Conservation (phyloP, 768 basidiomycete genomes). For the Boletales sp. region DNA sequence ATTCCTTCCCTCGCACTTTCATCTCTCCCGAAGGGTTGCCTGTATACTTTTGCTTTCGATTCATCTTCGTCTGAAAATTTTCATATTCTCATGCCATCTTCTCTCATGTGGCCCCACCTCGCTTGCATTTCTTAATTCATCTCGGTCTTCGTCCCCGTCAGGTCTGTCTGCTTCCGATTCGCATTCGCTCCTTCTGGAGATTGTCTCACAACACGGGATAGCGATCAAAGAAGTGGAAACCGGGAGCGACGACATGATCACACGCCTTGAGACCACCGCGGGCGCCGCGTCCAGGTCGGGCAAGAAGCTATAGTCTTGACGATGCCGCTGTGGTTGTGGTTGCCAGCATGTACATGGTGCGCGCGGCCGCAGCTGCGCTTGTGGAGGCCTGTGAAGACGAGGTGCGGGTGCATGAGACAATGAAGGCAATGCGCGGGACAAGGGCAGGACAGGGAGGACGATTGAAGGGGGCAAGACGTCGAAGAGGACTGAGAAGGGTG, state of each 20-base stretch:
- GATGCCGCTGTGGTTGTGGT: constrained; percentile 69
- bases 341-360: constrained; percentile 79
- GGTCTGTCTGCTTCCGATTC: constrained; percentile 22
- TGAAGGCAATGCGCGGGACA: constrained; percentile 32
- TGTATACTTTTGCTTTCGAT: background rate
- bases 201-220: constrained; percentile 66
- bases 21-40: constrained; percentile 15
- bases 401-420: constrained; percentile 41
- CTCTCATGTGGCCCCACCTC: no score
- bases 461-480: background rate
- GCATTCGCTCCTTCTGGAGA: constrained; percentile 57
- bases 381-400: constrained; percentile 64
- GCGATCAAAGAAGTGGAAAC: constrained; percentile 33
- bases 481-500: background rate
- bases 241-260: constrained; percentile 37
- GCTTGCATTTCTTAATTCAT: background rate
- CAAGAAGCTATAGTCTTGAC: constrained; percentile 36
- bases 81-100: constrained; percentile 12
- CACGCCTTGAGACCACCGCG: constrained; percentile 26
- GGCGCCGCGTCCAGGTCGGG: constrained; percentile 15
- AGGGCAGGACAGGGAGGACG: constrained; percentile 9
- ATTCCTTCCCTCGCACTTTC: constrained; percentile 15
- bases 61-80: background rate
- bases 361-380: constrained; percentile 60
- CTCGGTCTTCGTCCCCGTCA: background rate